Percentiles rank a stretch among this genome's conserved stretches.
Conservation (phyloP, 306 rosid genomes). For the Dalbergia oliveri region DNA sequence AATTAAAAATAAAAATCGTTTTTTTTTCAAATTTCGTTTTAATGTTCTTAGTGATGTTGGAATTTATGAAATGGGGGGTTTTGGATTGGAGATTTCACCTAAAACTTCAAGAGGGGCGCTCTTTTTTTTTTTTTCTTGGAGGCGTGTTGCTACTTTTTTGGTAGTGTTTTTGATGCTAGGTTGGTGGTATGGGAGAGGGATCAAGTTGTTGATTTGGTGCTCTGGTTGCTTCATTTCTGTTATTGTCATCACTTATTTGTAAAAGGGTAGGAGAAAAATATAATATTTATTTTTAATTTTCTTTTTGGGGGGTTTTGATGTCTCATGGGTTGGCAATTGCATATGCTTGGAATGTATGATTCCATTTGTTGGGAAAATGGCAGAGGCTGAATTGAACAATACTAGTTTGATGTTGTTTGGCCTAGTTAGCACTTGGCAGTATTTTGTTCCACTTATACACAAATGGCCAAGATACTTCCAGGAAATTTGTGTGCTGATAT, state of each 20-base stretch:
- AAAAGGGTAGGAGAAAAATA: slow-evolving; percentile 2
- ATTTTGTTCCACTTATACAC: not conserved
- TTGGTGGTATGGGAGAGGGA: slow-evolving; percentile 17
- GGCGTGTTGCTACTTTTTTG: not conserved
- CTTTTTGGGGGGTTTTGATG: not conserved
- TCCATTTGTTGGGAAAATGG: slow-evolving; percentile 25
- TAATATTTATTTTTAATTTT: not conserved
- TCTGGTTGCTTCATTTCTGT: not conserved
- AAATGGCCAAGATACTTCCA: not conserved
- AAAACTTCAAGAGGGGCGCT: not conserved
- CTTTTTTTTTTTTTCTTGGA: not conserved
- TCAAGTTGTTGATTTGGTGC: not conserved
- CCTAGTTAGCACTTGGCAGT: too few relatives aligned
- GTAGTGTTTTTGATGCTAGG: slow-evolving; percentile 11
- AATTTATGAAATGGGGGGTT: slow-evolving; percentile 35
- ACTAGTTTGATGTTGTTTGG: slow-evolving; percentile 2
- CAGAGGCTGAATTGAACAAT: slow-evolving; percentile 29
- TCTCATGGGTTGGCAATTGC: slow-evolving; percentile 11
- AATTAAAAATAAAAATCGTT: not conserved
- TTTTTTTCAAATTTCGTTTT: not conserved
- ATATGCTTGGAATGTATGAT: slow-evolving; percentile 18
- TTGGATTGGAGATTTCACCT: slow-evolving; percentile 11
- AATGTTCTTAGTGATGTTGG: not conserved
- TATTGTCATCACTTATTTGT: not conserved
- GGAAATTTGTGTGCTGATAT: slow-evolving; percentile 7